phyloP scores from a whole-genome alignment of 2,329 filamentous ascomycete species.

The Stenocarpella maydis region DNA sequence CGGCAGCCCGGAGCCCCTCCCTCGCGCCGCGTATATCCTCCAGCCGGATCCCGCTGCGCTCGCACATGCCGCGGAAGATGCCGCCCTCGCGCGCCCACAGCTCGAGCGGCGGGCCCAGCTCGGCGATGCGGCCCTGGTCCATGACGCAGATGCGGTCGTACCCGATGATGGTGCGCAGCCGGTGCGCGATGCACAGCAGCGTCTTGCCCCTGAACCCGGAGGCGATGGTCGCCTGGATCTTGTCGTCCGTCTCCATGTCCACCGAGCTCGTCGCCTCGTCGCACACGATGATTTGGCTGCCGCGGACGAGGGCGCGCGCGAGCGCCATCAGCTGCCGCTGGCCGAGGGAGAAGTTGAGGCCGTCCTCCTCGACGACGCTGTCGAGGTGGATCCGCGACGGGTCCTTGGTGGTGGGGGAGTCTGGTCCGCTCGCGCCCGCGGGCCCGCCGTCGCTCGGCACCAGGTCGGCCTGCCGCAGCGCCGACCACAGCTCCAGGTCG shows the following conservation, averaged over 20 bases:
- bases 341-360: conserved; percentile 93
- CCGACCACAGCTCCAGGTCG: conserved; percentile 80
- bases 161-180: conserved; percentile 88
- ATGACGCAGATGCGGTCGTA: conserved; percentile 98
- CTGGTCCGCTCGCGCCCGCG: conserved; percentile 39
- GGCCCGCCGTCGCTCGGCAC: conserved; percentile 51
- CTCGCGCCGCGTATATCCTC: conserved; percentile 61
- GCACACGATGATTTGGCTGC: conserved; percentile 91
- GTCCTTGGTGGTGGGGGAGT: conserved; percentile 38
- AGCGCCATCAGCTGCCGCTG: conserved; percentile 96
- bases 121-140: conserved; percentile 87
- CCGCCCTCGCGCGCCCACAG: conserved; percentile 75
- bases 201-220: conserved; percentile 87
- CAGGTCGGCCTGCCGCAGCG: conserved; percentile 79
- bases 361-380: conserved; percentile 88
- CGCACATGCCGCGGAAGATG: conserved; percentile 91
- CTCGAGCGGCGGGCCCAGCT: conserved; percentile 79
- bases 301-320: conserved; percentile 86
- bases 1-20: conserved; percentile 43
- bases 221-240: conserved; percentile 91
- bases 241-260: conserved; percentile 95
- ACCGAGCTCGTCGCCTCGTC: conserved; percentile 95
- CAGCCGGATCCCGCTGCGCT: conserved; percentile 77
- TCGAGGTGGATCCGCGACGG: conserved; percentile 81
- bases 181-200: conserved; percentile 89